Base-by-base conservation (phyloP, 257 asterid genomes). In the Verbena officinalis region DNA sequence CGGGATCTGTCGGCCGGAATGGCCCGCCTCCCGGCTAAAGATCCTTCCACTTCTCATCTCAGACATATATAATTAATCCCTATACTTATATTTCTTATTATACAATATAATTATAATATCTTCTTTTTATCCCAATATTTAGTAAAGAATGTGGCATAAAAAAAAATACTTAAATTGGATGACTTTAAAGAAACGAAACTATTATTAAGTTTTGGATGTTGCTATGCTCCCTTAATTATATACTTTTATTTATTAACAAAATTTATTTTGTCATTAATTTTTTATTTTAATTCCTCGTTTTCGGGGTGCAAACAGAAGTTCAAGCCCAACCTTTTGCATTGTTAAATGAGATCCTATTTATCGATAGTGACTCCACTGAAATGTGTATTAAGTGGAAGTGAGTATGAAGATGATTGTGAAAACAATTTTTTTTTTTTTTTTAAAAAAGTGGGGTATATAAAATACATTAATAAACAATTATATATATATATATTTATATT, bases 1-100 rank as follows among this genome's bases (percentile, higher is more conserved):
- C 48, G 76, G 76, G 73, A 70, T 70, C 23, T 75, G 81, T 66
- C 68, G 67, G 71, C 74, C 68, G 69, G 59, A 39, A 20, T 48
- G 48, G 59, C 14, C 67, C 54, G 48, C 68, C 60, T 27, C 22
- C n/a, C 60, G 12, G 43, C 65, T 55, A 42, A 53, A 55, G 14
- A 40, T 13, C 53, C 40, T 42, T 4, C 12, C 39, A 30, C 49
- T 16, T 39, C 49, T 31, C 13, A 27, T 38, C 54, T 55, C 62
- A 22, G 45, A 4, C 27, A 44, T 61, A 44, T 16, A 1, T 9
- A 48, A 48, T 17, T 53, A n/a, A 10, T 53, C 33, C 33, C 33
- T 27, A 27, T 27, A 27, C 5, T 27, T 5, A 27, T 27, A 27
- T 27, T 27, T n/a, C n/a, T n/a, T n/a, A n/a, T n/a, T n/a, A n/a